Evolutionary conservation across 805 yeast genomes (phyloP).

Genomic region (Torulaspora quercuum): DNA sequence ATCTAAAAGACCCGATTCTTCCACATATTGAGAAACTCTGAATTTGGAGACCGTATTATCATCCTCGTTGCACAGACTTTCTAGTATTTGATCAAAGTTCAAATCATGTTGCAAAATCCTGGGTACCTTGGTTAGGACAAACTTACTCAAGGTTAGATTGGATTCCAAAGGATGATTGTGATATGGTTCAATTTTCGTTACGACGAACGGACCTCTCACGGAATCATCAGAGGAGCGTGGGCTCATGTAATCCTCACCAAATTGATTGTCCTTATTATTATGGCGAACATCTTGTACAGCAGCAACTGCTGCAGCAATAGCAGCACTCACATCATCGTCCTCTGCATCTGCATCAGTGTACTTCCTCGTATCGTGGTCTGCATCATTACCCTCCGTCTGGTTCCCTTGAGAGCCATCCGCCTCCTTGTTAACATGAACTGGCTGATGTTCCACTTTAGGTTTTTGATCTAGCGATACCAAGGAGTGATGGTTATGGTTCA

Average conservation of each 20-base stretch:
- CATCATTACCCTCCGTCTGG: constrained; percentile 1
- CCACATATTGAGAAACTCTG: constrained; percentile 35
- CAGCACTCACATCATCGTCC: constrained; percentile 34
- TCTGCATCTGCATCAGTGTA: constrained; percentile 20
- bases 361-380: constrained; percentile 13
- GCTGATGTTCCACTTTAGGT: constrained; percentile 10
- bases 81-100: constrained; percentile 34
- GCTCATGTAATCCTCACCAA: constrained; percentile 10
- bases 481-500: constrained; percentile 6
- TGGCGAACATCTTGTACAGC: constrained; percentile 31
- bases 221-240: constrained; percentile 6
- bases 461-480: constrained; percentile 11
- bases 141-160: constrained; percentile 31
- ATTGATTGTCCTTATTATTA: constrained; percentile 5
- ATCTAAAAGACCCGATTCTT: constrained; percentile 34
- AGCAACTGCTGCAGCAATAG: constrained; percentile 37
- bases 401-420: constrained; percentile 3
- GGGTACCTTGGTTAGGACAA: constrained; percentile 35
- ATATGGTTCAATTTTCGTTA: constrained; percentile 36
- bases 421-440: constrained; percentile 9
- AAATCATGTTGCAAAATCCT: constrained; percentile 35
- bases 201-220: constrained; percentile 34
- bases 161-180: constrained; percentile 37
- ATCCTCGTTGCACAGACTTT: constrained; percentile 33
- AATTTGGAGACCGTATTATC: constrained; percentile 33